phyloP scores from a whole-genome alignment of 495 filamentous ascomycete genomes.

The Lophiostoma macrostomum region DNA sequence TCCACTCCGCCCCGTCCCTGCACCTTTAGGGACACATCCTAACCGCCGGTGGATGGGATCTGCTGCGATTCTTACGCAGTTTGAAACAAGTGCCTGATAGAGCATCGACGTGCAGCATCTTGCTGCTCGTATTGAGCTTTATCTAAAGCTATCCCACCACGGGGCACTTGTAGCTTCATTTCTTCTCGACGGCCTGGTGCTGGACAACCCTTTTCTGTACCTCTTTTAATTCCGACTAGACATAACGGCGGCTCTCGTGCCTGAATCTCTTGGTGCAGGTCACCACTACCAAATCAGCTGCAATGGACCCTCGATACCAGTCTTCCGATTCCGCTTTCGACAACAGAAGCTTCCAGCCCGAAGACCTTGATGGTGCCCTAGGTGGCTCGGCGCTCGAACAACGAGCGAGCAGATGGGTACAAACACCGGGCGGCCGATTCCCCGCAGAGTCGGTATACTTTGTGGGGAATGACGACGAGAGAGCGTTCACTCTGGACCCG shows the following conservation, averaged over 20 bases:
- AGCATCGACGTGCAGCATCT: neutral
- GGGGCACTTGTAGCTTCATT: no score
- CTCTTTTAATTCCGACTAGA: conserved; percentile 2
- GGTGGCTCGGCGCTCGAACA: no score
- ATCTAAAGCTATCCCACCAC: no score
- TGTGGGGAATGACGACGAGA: neutral
- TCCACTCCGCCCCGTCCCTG: conserved; percentile 12
- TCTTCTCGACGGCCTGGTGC: conserved; percentile 16
- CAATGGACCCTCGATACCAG: conserved; percentile 20
- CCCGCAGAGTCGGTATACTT: neutral
- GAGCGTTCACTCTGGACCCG: neutral
- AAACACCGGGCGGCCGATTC: neutral
- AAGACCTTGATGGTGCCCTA: no score
- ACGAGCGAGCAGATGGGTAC: conserved; percentile 9
- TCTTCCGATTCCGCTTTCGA: conserved; percentile 7
- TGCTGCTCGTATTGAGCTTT: neutral
- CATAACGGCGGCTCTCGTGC: neutral
- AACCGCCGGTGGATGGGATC: conserved; percentile 1
- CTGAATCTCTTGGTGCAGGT: conserved; percentile 14
- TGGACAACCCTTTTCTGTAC: neutral
- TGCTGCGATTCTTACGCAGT: neutral
- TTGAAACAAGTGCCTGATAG: conserved; percentile 9
- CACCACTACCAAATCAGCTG: conserved; percentile 3
- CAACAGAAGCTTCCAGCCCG: conserved; percentile 3
- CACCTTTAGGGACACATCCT: neutral